Evolutionary conservation across 2,329 filamentous ascomycete genomes (phyloP).

Genomic region (Neonectria magnoliae): DNA sequence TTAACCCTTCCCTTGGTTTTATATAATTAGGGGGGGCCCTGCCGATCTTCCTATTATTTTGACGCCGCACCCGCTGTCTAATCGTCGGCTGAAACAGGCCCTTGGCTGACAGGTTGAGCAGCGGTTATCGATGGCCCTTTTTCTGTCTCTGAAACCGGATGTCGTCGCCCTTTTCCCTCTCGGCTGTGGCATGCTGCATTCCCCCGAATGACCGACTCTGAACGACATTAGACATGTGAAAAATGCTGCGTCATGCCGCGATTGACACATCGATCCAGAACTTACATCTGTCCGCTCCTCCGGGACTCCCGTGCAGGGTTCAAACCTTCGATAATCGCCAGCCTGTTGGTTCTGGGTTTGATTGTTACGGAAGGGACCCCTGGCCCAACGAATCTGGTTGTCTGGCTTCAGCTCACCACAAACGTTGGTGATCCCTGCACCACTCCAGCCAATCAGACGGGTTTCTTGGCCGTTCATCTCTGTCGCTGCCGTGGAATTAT

Average conservation of each 20-base stretch:
- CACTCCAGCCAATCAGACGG: constrained; percentile 10
- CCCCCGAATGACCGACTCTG: background rate
- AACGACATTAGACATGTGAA: constrained; percentile 18
- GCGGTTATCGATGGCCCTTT: constrained; percentile 2
- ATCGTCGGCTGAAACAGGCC: constrained; percentile 12
- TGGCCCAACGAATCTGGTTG: background rate
- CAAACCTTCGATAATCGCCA: constrained; percentile 8
- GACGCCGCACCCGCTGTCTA: constrained; percentile 32
- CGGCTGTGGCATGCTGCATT: background rate
- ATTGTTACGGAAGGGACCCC: background rate
- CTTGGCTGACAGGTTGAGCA: background rate
- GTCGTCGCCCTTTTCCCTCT: background rate
- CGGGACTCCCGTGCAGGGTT: constrained; percentile 12
- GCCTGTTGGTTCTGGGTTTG: background rate
- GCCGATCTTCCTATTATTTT: constrained; percentile 38
- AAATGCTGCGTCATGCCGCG: constrained; percentile 9
- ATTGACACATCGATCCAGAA: background rate
- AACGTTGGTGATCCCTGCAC: background rate
- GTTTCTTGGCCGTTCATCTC: constrained; percentile 2
- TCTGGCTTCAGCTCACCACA: background rate
- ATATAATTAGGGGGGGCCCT: background rate
- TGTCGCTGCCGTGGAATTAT: constrained; percentile 21
- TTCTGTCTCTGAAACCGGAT: background rate
- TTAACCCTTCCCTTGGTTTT: background rate
- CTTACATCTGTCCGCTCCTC: constrained; percentile 9